Percentiles rank a stretch among this genome's conserved stretches.
Evolutionary conservation across 805 yeast genomes (phyloP).

Genomic region (Limtongia smithiae): DNA sequence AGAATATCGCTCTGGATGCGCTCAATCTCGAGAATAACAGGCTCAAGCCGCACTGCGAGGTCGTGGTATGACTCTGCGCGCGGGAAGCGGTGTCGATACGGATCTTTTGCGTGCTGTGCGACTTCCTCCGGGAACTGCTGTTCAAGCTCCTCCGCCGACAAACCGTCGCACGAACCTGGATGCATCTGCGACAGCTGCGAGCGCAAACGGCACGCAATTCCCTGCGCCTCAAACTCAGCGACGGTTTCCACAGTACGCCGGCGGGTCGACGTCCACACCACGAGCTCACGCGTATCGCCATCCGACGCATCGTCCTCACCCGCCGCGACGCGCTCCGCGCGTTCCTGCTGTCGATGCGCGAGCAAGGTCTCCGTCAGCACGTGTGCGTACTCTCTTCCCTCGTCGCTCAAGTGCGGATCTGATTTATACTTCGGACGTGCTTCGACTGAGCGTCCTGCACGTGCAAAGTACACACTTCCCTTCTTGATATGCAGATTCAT

Average conservation of each 20-base stretch:
- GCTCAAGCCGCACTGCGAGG: constrained; percentile 89
- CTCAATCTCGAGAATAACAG: constrained; percentile 89
- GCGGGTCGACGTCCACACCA: constrained; percentile 95
- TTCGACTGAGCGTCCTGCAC: constrained; percentile 48
- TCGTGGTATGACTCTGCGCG: constrained; percentile 96
- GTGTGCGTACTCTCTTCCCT: constrained; percentile 65
- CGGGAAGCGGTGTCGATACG: constrained; percentile 88
- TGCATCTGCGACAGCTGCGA: constrained; percentile 82
- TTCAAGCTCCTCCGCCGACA: constrained; percentile 58
- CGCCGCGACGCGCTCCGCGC: constrained; percentile 7
- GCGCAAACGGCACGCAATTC: constrained; percentile 66
- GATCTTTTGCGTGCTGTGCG: constrained; percentile 63
- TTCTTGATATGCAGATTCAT: constrained; percentile 85
- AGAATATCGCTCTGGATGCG: constrained; percentile 75
- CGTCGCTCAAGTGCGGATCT: constrained; percentile 79
- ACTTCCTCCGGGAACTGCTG: constrained; percentile 65
- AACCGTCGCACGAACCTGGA: constrained; percentile 80
- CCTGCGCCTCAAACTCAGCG: constrained; percentile 56
- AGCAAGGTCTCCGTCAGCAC: constrained; percentile 58
- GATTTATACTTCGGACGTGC: constrained; percentile 57
- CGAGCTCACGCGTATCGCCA: constrained; percentile 42
- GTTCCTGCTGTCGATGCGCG: constrained; percentile 35
- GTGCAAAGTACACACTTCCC: constrained; percentile 90
- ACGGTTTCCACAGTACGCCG: constrained; percentile 80
- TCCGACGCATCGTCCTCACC: constrained; percentile 10